Evolutionary conservation across 495 filamentous ascomycete genomes (phyloP).

Genomic region (Copromyces sp.): DNA sequence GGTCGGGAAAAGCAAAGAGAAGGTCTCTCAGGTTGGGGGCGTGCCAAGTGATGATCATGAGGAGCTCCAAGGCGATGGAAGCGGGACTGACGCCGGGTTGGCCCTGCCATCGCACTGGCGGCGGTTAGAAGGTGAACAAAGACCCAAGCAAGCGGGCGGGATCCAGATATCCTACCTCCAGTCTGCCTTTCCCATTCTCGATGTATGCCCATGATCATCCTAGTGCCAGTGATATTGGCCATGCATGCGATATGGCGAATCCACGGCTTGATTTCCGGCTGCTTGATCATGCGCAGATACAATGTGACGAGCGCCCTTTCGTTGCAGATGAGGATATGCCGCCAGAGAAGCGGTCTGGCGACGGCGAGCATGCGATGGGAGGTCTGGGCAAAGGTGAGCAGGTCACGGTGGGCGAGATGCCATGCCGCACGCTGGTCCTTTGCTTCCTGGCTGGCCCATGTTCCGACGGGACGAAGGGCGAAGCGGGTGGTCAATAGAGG

Average conservation of each 20-base stretch:
- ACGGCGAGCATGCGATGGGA: slow-evolving; percentile 23
- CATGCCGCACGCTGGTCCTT: slow-evolving; percentile 20
- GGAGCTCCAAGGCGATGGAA: slow-evolving; percentile 13
- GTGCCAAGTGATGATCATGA: slow-evolving; percentile 12
- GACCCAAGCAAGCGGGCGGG: not conserved
- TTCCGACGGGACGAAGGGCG: slow-evolving; percentile 19
- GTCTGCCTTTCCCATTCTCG: slow-evolving; percentile 14
- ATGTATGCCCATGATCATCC: slow-evolving; percentile 7
- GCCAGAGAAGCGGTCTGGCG: slow-evolving; percentile 21
- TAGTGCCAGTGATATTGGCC: slow-evolving; percentile 13
- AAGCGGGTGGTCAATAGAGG: slow-evolving; percentile 21
- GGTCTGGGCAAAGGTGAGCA: slow-evolving; percentile 20
- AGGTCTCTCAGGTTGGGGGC: slow-evolving; percentile 19
- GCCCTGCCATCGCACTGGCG: slow-evolving; percentile 10
- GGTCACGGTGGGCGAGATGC: slow-evolving; percentile 12
- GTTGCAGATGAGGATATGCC: slow-evolving; percentile 20
- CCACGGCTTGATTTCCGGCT: slow-evolving; percentile 18
- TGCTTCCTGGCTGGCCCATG: slow-evolving; percentile 25
- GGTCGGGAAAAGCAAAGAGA: slow-evolving; percentile 21
- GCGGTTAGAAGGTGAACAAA: slow-evolving; percentile 7
- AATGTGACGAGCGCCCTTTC: slow-evolving; percentile 14
- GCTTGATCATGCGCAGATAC: slow-evolving; percentile 8
- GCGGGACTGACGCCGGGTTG: not conserved
- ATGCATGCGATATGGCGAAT: slow-evolving; percentile 22
- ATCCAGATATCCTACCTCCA: slow-evolving; percentile 14